These are phyloP conservation scores for Trichoderma asperellum DNA, from an alignment of 2,329 filamentous ascomycete species.

Conservation along the genomic window DNA sequence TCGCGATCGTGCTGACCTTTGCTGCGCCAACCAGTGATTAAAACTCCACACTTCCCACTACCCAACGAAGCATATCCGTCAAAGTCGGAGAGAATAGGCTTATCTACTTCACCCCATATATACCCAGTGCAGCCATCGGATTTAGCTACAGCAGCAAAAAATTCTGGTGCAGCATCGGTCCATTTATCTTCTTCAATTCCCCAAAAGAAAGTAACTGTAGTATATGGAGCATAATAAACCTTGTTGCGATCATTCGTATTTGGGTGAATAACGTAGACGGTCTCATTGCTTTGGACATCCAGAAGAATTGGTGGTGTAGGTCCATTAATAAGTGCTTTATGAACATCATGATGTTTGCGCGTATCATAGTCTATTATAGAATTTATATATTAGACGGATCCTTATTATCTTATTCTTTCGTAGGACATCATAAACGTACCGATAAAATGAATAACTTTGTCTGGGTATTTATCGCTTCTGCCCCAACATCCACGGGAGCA, in stretches of 20 bases:
- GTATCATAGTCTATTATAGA: background rate
- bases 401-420: background rate
- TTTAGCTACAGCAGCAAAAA: background rate
- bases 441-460: background rate
- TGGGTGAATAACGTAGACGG: background rate
- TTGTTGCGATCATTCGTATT: constrained; percentile 5
- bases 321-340: background rate
- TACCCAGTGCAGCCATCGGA: background rate
- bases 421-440: background rate
- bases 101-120: background rate
- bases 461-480: constrained; percentile 4
- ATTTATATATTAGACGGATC: background rate
- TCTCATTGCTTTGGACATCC: background rate
- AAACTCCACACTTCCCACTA: background rate
- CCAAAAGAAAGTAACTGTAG: background rate
- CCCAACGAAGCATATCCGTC: background rate
- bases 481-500: constrained; percentile 6
- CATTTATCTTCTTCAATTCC: constrained; percentile 2
- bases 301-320: background rate
- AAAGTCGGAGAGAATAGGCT: background rate
- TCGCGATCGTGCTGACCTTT: background rate
- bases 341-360: background rate
- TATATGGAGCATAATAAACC: background rate
- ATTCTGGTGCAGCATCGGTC: background rate
- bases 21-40: background rate